These are phyloP conservation scores for Diaporthe ampelina DNA, from an alignment of 2,329 filamentous ascomycete species.

Conservation along the genomic window DNA sequence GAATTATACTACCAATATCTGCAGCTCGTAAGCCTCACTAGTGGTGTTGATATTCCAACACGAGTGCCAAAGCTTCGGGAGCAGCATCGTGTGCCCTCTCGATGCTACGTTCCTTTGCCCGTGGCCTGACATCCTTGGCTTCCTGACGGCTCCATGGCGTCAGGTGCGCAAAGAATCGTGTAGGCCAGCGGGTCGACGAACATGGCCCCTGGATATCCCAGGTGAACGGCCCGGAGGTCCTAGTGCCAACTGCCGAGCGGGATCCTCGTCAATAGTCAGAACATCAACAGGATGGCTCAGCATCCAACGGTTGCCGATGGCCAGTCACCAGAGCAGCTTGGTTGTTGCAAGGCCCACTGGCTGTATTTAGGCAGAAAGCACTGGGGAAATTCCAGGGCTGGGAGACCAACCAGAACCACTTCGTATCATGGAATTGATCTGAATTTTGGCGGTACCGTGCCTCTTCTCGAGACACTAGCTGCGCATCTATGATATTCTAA, in stretches of 20 bases:
- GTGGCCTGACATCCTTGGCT: neutral
- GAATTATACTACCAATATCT: slow-evolving; percentile 20
- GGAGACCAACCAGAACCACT: slow-evolving; percentile 4
- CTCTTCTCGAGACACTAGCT: neutral
- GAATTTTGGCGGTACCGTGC: neutral
- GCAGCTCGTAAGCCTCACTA: slow-evolving; percentile 28
- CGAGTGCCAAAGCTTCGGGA: slow-evolving; percentile 23
- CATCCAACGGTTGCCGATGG: neutral
- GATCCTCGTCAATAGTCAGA: slow-evolving; percentile 20
- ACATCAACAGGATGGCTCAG: neutral
- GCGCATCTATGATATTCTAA: neutral
- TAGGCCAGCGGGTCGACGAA: neutral
- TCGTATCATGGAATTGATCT: slow-evolving; percentile 7
- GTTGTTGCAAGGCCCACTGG: neutral
- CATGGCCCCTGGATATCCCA: neutral
- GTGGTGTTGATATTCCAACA: neutral
- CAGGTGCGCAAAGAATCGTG: neutral
- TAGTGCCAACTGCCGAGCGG: slow-evolving; percentile 28
- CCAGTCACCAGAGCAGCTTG: slow-evolving; percentile 17
- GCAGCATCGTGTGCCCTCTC: neutral
- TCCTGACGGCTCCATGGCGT: neutral
- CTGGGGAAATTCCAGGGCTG: slow-evolving; percentile 28
- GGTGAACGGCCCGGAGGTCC: slow-evolving; percentile 4
- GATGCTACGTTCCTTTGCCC: neutral
- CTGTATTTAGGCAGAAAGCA: slow-evolving; percentile 30